Conservation (phyloP, 345 rosid genomes). For the Hypericum androsaemum region DNA sequence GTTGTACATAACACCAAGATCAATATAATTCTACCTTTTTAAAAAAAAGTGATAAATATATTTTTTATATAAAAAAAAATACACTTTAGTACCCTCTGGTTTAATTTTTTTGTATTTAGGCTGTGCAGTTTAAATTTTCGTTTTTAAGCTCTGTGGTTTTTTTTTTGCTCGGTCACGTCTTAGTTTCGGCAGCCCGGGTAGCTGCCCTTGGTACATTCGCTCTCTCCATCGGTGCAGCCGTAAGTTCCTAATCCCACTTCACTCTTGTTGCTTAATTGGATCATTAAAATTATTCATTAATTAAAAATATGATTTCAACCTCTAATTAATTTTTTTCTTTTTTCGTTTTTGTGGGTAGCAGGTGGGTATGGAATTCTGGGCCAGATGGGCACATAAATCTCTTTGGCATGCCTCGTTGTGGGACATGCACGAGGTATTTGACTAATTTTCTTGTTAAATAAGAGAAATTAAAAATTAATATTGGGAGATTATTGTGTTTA, state of each 20-base stretch:
- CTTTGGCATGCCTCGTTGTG: constrained; percentile 66
- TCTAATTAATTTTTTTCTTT: no score
- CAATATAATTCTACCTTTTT: no score
- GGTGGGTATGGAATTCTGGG: constrained; percentile 79
- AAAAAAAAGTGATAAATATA: no score
- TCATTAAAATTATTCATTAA: not conserved
- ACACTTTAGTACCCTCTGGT: no score
- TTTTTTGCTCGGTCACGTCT: no score
- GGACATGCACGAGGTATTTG: constrained; percentile 60
- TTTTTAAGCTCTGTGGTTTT: no score
- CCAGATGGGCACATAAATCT: constrained; percentile 65
- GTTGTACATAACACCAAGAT: no score
- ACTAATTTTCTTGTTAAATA: not conserved
- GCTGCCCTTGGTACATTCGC: not conserved
- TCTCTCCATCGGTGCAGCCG: constrained; percentile 1
- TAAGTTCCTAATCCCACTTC: constrained; percentile 1
- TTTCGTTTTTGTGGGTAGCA: constrained; percentile 14
- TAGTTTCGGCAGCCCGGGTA: no score
- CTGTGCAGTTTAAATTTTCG: no score
- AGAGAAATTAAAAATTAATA: not conserved
- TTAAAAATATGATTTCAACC: not conserved
- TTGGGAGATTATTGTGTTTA: not conserved
- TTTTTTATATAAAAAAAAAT: no score
- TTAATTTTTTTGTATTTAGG: no score
- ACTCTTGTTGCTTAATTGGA: no score